A percentile compares a stretch with the other conserved stretches of the same genome.
phyloP scores from a whole-genome alignment of 169 alveolate species.

The Plasmodium gallinaceum region DNA sequence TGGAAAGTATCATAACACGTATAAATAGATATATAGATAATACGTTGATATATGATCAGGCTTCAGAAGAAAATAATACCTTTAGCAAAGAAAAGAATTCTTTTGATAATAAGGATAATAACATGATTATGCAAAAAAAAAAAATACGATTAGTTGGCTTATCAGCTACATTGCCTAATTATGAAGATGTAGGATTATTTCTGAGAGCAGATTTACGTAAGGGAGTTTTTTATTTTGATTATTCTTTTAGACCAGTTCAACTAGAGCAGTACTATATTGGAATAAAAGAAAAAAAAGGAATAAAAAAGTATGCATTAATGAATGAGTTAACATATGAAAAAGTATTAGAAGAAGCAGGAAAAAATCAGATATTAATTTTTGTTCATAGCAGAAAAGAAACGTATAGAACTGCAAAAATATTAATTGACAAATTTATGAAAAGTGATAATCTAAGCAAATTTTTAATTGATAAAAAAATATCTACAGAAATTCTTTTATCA shows the following conservation, averaged over 20 bases:
- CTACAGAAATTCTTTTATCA: conserved; percentile 92
- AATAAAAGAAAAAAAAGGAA: conserved; percentile 98
- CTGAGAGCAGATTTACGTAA: conserved; percentile 92
- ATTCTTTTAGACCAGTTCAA: conserved; percentile 98
- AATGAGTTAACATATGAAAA: conserved; percentile 96
- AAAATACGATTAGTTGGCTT: conserved; percentile 94
- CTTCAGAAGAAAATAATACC: conserved; percentile 87
- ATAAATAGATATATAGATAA: conserved; percentile 92
- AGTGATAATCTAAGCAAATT: conserved; percentile 90
- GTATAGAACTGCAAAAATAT: conserved; percentile 95
- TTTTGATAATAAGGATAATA: background rate
- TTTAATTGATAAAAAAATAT: conserved; percentile 91
- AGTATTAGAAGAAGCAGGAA: conserved; percentile 89
- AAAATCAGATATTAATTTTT: conserved; percentile 95
- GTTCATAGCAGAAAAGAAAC: conserved; percentile 99
- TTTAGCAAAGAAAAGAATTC: background rate
- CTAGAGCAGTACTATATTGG: conserved; percentile 97
- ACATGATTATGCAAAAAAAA: conserved; percentile 1
- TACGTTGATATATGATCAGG: conserved; percentile 78
- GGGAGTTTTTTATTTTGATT: conserved; percentile 97
- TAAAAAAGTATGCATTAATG: conserved; percentile 95
- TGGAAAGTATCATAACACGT: conserved; percentile 99
- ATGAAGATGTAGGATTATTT: conserved; percentile 98
- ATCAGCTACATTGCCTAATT: conserved; percentile 99
- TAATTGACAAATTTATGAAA: conserved; percentile 93